Percentiles rank a stretch among this genome's conserved stretches.
Conservation (phyloP, 2,329 filamentous ascomycete genomes). For the Claviceps paspali region DNA sequence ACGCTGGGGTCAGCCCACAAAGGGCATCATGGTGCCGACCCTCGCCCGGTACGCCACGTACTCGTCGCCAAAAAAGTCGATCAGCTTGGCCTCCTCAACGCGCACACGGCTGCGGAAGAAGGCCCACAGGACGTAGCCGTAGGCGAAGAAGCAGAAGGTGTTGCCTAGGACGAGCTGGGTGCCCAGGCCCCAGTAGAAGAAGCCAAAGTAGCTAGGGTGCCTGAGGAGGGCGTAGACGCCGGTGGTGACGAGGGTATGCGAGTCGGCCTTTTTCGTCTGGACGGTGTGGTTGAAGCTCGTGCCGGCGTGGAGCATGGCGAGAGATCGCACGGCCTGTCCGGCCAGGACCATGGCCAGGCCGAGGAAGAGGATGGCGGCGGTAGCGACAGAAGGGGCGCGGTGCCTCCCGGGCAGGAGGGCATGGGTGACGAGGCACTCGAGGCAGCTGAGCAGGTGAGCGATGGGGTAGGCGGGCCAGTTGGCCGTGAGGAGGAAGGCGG, state of each 20-base stretch:
- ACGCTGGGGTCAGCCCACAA: constrained; percentile 31
- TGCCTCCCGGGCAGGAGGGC: constrained; percentile 35
- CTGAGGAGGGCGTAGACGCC: constrained; percentile 65
- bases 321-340: constrained; percentile 63
- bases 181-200: constrained; percentile 97
- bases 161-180: constrained; percentile 88
- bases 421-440: constrained; percentile 54
- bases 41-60: constrained; percentile 59
- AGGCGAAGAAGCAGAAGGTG: constrained; percentile 57
- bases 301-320: constrained; percentile 80
- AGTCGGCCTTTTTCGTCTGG: constrained; percentile 49
- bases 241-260: constrained; percentile 66
- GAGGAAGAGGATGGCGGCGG: constrained; percentile 30
- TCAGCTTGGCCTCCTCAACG: constrained; percentile 63
- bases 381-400: constrained; percentile 27
- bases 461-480: constrained; percentile 78
- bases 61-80: constrained; percentile 71
- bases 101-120: constrained; percentile 68
- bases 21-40: constrained; percentile 69
- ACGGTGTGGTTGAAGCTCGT: constrained; percentile 85
- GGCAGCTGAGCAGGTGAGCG: constrained; percentile 59
- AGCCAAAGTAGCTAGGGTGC: constrained; percentile 93
- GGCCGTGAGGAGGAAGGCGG: constrained; percentile 66
- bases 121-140: constrained; percentile 61
- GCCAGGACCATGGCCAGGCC: constrained; percentile 49